phyloP scores from a whole-genome alignment of 2,329 filamentous ascomycete species.

The Nemania abortiva region DNA sequence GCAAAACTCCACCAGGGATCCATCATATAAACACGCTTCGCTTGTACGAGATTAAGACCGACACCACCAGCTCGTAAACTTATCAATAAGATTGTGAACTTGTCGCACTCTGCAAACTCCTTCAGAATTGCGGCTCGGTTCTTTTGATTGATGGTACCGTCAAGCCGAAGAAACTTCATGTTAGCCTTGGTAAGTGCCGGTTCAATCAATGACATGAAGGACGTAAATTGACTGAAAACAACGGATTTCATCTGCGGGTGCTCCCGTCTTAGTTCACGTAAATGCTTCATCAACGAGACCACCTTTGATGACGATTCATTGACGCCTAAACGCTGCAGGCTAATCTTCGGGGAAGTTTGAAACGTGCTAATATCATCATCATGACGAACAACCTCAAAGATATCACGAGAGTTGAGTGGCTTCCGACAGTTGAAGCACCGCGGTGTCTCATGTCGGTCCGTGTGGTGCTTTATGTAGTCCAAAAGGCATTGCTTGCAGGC shows the following conservation, averaged over 20 bases:
- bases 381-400: constrained; percentile 92
- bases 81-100: constrained; percentile 81
- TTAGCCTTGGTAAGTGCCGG: constrained; percentile 79
- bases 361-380: constrained; percentile 61
- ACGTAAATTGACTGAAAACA: constrained; percentile 97
- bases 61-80: constrained; percentile 92
- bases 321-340: constrained; percentile 69
- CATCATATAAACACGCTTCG: constrained; percentile 97
- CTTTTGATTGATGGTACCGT: constrained; percentile 91
- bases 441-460: constrained; percentile 78
- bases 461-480: constrained; percentile 89
- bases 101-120: constrained; percentile 73
- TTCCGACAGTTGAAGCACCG: constrained; percentile 93
- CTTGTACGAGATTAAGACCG: constrained; percentile 90
- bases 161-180: constrained; percentile 86
- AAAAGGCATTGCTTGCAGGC: constrained; percentile 95
- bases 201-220: constrained; percentile 91
- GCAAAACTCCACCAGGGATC: constrained; percentile 99
- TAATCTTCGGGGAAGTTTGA: constrained; percentile 64
- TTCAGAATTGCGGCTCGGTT: constrained; percentile 80
- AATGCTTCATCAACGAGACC: constrained; percentile 78
- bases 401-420: constrained; percentile 81
- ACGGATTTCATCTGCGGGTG: constrained; percentile 85
- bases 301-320: constrained; percentile 89
- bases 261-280: constrained; percentile 75